Evolutionary conservation across 306 rosid species (phyloP), one percentile per base, ranked within the genome.

Genomic region (Pyrus pyrifolia): DNA sequence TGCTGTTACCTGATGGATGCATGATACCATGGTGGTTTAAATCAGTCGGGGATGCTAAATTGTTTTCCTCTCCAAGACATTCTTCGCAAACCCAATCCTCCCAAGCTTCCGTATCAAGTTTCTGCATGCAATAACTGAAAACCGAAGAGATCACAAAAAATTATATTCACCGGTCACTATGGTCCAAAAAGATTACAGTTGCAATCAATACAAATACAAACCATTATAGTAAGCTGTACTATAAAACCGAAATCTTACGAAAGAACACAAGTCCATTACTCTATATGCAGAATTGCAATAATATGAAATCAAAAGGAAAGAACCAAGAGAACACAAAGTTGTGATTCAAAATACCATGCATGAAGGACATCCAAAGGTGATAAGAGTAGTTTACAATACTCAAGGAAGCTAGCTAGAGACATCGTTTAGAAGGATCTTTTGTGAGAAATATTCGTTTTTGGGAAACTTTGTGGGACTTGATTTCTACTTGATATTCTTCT

Each of bases 81-180:
- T 79, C 17, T 31, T 85, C 88, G 75, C 98, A 93, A 22, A 77
- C 17, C 98, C 97, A 93, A 11, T 66, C 46, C 4, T 79, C 72
- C 11, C 87, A 89, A 72, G 81, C 31, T 23, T 23, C 75, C 8
- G 1, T 1, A 10, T 11, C 8, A 77, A 5, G 1, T 23, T 2
- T 18, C 60, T 30, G 60, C 88, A 88, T 88, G 85, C 97, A 93
- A 70, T 89, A 91, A 70, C 98, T 93, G 88, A 76, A 87, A 74
- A 46, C 45, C 42, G 64, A 72, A 81, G 52, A 77, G 60, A 75
- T 63, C 42, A 23, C 68, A 57, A 18, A 30, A 64, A 52, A 31
- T 35, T 25, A 66, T 27, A 67, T 49, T 49, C 53, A 49, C 19
- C 19, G 0, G 53, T 49, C 53, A 15, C 0, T 1, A 14, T 15